A percentile compares a stretch with the other conserved stretches of the same genome.
Conservation (phyloP, 2,329 filamentous ascomycete species). For the Escovopsis sp. region DNA sequence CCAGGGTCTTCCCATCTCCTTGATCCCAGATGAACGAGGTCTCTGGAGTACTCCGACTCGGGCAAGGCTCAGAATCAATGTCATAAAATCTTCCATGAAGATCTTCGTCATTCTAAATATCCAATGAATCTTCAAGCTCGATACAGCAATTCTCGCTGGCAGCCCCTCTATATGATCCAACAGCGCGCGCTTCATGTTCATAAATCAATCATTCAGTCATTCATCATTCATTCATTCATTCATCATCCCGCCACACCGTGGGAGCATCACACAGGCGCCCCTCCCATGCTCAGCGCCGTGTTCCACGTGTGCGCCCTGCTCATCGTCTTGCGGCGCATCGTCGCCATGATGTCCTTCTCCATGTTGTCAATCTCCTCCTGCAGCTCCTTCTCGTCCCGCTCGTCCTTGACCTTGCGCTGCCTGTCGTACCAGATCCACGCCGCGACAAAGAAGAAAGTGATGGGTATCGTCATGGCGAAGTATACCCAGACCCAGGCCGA, state of each 20-base stretch:
- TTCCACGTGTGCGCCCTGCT: constrained; percentile 41
- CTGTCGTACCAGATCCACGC: constrained; percentile 41
- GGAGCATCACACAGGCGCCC: background rate
- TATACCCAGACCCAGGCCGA: constrained; percentile 46
- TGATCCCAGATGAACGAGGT: background rate
- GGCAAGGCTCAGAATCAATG: background rate
- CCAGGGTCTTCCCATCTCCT: background rate
- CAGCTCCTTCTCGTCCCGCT: constrained; percentile 34
- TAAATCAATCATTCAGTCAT: background rate
- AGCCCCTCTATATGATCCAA: background rate
- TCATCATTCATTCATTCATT: background rate
- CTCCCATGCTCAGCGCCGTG: constrained; percentile 17
- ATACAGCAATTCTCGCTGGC: background rate
- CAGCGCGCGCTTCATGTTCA: background rate
- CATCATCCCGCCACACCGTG: background rate
- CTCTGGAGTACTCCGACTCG: no score
- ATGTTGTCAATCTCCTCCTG: constrained; percentile 40
- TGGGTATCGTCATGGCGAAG: constrained; percentile 44
- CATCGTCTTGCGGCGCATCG: constrained; percentile 41
- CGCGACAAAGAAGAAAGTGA: constrained; percentile 39
- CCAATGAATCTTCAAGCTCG: background rate
- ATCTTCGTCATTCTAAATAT: background rate
- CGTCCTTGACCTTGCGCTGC: constrained; percentile 33
- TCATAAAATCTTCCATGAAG: constrained; percentile 2
- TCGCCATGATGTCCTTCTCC: constrained; percentile 42